Evolutionary conservation across 345 rosid genomes (phyloP), one percentile per base, ranked within the genome.

Genomic region (Linum lewisii): DNA sequence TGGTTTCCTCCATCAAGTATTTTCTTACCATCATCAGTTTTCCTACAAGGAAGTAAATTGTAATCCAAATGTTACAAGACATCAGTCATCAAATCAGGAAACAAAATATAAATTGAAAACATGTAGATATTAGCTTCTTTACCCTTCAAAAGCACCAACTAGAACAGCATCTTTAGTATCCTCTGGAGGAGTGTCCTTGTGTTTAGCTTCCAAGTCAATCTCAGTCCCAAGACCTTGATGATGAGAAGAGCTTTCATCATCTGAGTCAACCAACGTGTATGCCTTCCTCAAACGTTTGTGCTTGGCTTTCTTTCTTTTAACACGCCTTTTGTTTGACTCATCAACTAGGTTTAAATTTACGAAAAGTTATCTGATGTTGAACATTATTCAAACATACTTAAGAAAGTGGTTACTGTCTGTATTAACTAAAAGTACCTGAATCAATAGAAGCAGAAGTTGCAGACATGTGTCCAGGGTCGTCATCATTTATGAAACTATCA

Each of bases 401-500:
- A n/a, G n/a, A n/a, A n/a, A n/a, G n/a, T n/a, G n/a, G n/a, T n/a
- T n/a, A n/a, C n/a, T n/a, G n/a, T n/a, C n/a, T n/a, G n/a, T n/a
- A n/a, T n/a, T n/a, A n/a, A n/a, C n/a, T 49, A 64, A 47, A 16
- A 52, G 50, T 74, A 85, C 94, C 69, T 68, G 42, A 69, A 62
- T 56, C 77, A 63, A 47, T 62, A 36, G 73, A 75, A 58, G 58
- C 54, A 18, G 73, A 72, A 51, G 82, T 73, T 63, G 77, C 51
- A 3, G 75, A 50, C 15, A 34, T 21, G 24, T 25, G 53, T 38
- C 59, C 51, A 0, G 63, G 73, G 44, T 86, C 83, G 26, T 62
- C 76, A 21, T 84, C 97, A 62, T 86, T 64, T 6, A 90, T 87
- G 67, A 90, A 90, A 65, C 95, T 90, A 67, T 74, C 88, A 67